Base-by-base conservation (phyloP, 2,329 filamentous ascomycete species). In the Penicillium janthinellum region DNA sequence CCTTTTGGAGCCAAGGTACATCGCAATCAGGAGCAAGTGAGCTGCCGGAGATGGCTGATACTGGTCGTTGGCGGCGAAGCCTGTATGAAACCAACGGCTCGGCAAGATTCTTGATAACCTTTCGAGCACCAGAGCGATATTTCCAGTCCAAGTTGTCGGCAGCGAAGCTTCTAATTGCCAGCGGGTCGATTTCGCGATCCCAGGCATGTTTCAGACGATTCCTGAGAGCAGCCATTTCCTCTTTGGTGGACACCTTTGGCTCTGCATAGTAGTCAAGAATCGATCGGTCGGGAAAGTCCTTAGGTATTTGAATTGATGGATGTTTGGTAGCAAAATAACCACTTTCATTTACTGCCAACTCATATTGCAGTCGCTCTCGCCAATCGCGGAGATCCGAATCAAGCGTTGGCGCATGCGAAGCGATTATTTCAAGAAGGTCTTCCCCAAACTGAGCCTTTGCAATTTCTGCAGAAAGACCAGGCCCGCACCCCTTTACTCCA, bases 381-480 rank as follows among this genome's bases (percentile, higher is more conserved):
- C 94, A 98, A 22, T 81, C 79, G 1, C 77, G 77, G 48, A 96
- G 62, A 22, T 65, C 65, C 2, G 52, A 54, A 14, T 72, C 67
- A 12, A 75, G 53, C 20, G 75, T 67, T n/a, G 66, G 53, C n/a
- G 66, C 62, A 17, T 67, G 63, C 0, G 68, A 68, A 8, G 87
- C 90, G 88, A 97, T 22, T 73, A 77, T 17, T 76, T 80, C 58
- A 90, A 78, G 3, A 4, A 98, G 78, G 38, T 89, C 85, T 59
- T 82, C 85, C 1, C 94, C 95, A 74, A 94, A 98, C 0, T 93
- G 92, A 54, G 92, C 95, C 69, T 86, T 86, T 37, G 93, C 93
- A 56, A 95, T 96, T 73, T 97, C 92, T 66, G 90, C 95, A 0
- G 95, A 94, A 11, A 93, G 82, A 71, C 94, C 96, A 51, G 92